These are phyloP conservation scores for Phytophthora nicotianae DNA, from an alignment of 352 stramenopile species.

Conservation along the genomic window DNA sequence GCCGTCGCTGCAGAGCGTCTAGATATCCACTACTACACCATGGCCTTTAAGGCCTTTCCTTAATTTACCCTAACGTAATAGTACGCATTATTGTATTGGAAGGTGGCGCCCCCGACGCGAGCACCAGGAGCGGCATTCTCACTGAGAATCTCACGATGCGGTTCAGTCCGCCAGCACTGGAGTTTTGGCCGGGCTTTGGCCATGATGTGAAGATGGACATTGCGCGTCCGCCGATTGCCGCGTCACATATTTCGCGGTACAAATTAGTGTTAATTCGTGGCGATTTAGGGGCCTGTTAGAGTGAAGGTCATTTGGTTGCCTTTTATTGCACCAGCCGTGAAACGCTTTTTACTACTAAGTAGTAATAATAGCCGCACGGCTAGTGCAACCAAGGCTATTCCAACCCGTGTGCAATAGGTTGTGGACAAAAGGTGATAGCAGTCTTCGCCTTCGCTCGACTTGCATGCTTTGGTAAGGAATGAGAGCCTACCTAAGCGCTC, in stretches of 20 bases:
- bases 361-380: no score
- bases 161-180: conserved; percentile 1
- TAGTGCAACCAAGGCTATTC: no score
- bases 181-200: not conserved
- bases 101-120: not conserved
- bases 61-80: conserved; percentile 42
- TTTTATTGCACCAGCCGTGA: no score
- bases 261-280: not conserved
- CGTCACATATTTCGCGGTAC: conserved; percentile 11
- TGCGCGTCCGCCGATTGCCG: conserved; percentile 11
- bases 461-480: no score
- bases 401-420: no score
- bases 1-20: conserved; percentile 41
- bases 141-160: not conserved
- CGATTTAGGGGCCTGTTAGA: not conserved
- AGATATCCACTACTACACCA: conserved; percentile 21
- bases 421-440: no score
- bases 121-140: not conserved
- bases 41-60: conserved; percentile 14
- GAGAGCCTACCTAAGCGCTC: no score
- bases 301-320: conserved; percentile 3
- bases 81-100: conserved; percentile 36
- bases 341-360: no score
- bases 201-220: conserved; percentile 6
- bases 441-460: not conserved